Evolutionary conservation across 768 basidiomycete genomes (phyloP).

Genomic region (Wakefieldia striispora): DNA sequence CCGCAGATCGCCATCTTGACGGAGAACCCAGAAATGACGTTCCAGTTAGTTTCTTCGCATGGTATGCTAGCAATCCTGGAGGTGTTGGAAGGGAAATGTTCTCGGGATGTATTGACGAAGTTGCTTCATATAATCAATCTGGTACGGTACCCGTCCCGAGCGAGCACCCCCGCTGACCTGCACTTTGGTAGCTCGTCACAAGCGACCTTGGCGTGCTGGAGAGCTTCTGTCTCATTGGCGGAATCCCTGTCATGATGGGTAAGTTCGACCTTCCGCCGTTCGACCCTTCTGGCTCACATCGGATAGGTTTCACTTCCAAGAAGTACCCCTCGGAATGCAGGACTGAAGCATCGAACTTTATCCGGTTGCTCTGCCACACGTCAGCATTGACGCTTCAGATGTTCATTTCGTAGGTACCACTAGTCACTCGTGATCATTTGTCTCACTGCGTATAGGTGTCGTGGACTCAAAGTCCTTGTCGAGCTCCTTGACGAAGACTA

Average conservation of each 20-base stretch:
- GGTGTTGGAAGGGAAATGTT: slow-evolving; percentile 83
- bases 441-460: slow-evolving; percentile 57
- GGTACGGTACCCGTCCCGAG: slow-evolving; percentile 40
- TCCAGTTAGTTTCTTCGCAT: slow-evolving; percentile 87
- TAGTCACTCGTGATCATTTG: neutral
- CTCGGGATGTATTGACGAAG: slow-evolving; percentile 82
- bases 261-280: slow-evolving; percentile 19
- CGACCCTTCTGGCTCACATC: slow-evolving; percentile 2
- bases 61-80: slow-evolving; percentile 95
- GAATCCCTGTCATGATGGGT: slow-evolving; percentile 96
- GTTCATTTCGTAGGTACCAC: slow-evolving; percentile 91
- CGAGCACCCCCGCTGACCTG: neutral
- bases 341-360: slow-evolving; percentile 93
- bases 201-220: slow-evolving; percentile 85
- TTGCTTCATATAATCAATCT: slow-evolving; percentile 87
- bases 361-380: slow-evolving; percentile 86
- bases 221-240: slow-evolving; percentile 92
- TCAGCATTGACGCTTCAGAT: slow-evolving; percentile 94
- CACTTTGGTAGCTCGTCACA: slow-evolving; percentile 48
- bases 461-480: slow-evolving; percentile 90
- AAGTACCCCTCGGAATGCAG: slow-evolving; percentile 92
- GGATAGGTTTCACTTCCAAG: slow-evolving; percentile 86
- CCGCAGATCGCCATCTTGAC: slow-evolving; percentile 70
- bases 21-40: slow-evolving; percentile 81
- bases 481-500: slow-evolving; percentile 97